Evolutionary conservation across 768 basidiomycete genomes (phyloP), one percentile per base, ranked within the genome.

Genomic region (Collybia sordida): DNA sequence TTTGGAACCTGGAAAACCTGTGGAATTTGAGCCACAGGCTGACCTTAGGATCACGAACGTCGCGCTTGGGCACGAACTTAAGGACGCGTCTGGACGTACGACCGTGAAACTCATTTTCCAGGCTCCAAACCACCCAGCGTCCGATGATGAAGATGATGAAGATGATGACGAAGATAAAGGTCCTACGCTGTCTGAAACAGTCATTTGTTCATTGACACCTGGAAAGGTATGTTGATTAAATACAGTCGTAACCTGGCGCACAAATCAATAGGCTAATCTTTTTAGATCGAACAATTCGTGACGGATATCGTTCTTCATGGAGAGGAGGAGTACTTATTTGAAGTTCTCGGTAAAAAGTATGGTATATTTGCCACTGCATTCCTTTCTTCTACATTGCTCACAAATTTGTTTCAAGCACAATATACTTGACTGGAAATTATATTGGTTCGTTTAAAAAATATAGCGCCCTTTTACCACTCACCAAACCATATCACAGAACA

Each of bases 391-490:
- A n/a, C 3, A 22, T 28, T 34, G 28, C 38, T 6, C 14, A 24
- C 42, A 39, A 27, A 37, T 25, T 6, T 17, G 1, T 12, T 15
- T 8, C 14, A 48, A 90, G 87, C 65, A 71, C 85, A 42, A 76
- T 93, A 42, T 83, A 91, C 69, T 69, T 94, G 53, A 83, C 85
- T 54, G 92, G 93, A 47, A 92, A 93, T 69, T 93, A 92, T 67
- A 81, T 94, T 64, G 82, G 88, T 88, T 67, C 39, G 74, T 62
- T 12, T 31, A 14, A 14, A 14, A 12, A 14, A 6, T 31, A 31
- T 31, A 12, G 31, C 31, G 11, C 11, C 9, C 14, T 31, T 31
- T 31, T 3, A 14, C 14, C 11, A 31, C 31, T 31, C 3, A 31
- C 31, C 3, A 31, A 14, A 11, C 23, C 25, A 34, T 21, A 28